Conservation (phyloP, 192 early-diverging fungal genomes). For the Coemansia sp. region DNA sequence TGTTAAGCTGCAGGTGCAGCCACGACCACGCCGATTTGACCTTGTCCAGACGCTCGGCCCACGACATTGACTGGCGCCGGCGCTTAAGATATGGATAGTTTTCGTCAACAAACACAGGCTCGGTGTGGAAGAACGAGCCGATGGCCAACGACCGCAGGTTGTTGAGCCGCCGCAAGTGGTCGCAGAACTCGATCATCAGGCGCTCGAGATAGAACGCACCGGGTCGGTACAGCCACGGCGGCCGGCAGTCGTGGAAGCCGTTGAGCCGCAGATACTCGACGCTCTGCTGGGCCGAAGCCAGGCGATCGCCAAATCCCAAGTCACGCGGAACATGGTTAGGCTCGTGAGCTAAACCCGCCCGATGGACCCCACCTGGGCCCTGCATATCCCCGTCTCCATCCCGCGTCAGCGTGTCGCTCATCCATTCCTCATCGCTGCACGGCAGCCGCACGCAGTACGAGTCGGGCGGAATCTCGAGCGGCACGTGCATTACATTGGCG, state of each 20-base stretch:
- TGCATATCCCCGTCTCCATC: not conserved
- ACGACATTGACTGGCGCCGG: slow-evolving; percentile 25
- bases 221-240: slow-evolving; percentile 47
- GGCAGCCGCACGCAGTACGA: slow-evolving; percentile 53
- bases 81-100: slow-evolving; percentile 41
- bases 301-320: slow-evolving; percentile 44
- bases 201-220: slow-evolving; percentile 52
- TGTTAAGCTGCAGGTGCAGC: slow-evolving; percentile 54
- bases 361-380: no score
- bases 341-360: no score
- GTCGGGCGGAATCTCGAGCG: slow-evolving; percentile 49
- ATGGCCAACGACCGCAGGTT: slow-evolving; percentile 44
- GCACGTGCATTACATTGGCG: slow-evolving; percentile 54
- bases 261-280: slow-evolving; percentile 38
- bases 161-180: slow-evolving; percentile 48
- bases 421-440: slow-evolving; percentile 53
- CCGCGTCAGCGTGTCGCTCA: slow-evolving; percentile 24
- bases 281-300: slow-evolving; percentile 32
- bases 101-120: slow-evolving; percentile 48
- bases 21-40: slow-evolving; percentile 52
- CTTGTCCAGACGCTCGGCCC: slow-evolving; percentile 44
- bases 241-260: slow-evolving; percentile 49
- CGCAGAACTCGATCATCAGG: slow-evolving; percentile 54
- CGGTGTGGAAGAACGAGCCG: slow-evolving; percentile 45
- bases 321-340: slow-evolving; percentile 15